Evolutionary conservation across 1,284 basidiomycete genomes (phyloP), one percentile per base, ranked within the genome.

Genomic region (Peniophora sp.): DNA sequence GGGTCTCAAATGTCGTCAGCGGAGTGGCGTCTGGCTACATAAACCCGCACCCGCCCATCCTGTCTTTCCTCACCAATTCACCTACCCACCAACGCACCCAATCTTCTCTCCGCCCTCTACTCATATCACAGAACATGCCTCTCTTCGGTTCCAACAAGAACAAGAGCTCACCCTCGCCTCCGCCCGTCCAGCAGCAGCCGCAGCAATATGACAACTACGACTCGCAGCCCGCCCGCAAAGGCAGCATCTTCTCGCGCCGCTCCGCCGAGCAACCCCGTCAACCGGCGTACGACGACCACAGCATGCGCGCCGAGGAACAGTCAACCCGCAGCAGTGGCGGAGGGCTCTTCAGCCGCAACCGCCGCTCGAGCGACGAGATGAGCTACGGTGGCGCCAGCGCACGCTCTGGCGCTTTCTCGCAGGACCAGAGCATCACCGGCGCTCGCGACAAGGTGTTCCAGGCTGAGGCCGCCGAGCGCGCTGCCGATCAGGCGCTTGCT

Each of bases 391-490:
- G n/a, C 10, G 10, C 34, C 16, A 20, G 38, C 38, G 16, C 16
- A 5, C 19, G 16, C 38, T 55, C 60, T 10, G 52, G 51, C 35
- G 56, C n/a, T 24, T 34, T 47, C n/a, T 27, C 49, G 50, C 48
- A 56, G 45, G 80, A 83, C 55, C 75, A 78, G 2, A 69, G 69
- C 23, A 78, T 84, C 57, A 50, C 71, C 9, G 64, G 65, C 12
- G 81, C 79, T 9, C 73, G 74, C 23, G 65, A 75, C 56, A 81
- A 77, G 59, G 74, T 83, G 17, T 53, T 67, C 0, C 69, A 75
- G 24, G 81, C 81, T 1, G 78, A 81, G 61, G 61, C 65, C 14
- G 76, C 76, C 0, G 81, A 84, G 64, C 67, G 67, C 39, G 70
- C 70, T 3, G 81, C 79, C 3, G 81, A 84, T 57, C 63, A 65